Conservation (phyloP, 73 alveolate species). For the Symbiodinium pilosum region DNA sequence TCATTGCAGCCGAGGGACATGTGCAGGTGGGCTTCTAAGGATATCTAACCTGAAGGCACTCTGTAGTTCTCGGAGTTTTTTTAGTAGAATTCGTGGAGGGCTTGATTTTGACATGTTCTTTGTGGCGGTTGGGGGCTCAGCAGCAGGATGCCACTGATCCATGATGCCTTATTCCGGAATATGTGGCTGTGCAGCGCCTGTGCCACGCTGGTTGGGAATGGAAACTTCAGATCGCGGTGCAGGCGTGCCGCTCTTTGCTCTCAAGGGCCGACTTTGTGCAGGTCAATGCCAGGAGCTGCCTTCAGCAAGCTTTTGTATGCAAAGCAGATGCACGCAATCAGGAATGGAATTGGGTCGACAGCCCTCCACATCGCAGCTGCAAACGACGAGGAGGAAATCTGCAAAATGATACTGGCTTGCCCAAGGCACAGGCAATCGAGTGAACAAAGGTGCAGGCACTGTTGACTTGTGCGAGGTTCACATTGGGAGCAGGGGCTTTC, state of each 20-base stretch:
- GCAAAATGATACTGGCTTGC: conserved; percentile 43
- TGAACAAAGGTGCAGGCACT: neutral
- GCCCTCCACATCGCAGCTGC: conserved; percentile 92
- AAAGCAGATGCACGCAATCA: neutral
- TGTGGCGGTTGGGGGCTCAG: too few relatives aligned
- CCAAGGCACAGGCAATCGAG: conserved; percentile 11
- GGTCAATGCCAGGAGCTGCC: conserved; percentile 14
- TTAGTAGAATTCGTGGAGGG: too few relatives aligned
- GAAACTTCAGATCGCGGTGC: too few relatives aligned
- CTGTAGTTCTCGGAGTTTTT: too few relatives aligned
- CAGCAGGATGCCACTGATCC: too few relatives aligned
- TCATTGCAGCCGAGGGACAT: conserved; percentile 53
- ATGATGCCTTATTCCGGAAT: too few relatives aligned
- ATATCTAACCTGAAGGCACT: too few relatives aligned
- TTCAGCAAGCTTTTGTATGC: neutral
- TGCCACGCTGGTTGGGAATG: neutral
- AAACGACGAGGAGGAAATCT: conserved; percentile 82
- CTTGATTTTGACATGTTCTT: too few relatives aligned
- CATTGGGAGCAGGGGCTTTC: conserved; percentile 32
- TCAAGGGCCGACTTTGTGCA: conserved; percentile 41
- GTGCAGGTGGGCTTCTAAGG: neutral
- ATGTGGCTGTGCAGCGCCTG: neutral
- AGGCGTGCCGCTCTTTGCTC: conserved; percentile 59
- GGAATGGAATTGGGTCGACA: conserved; percentile 89
- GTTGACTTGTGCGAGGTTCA: neutral